Evolutionary conservation across 805 yeast genomes (phyloP), one percentile per base, ranked within the genome.

Genomic region (Wickerhamomyces xylosicus): DNA sequence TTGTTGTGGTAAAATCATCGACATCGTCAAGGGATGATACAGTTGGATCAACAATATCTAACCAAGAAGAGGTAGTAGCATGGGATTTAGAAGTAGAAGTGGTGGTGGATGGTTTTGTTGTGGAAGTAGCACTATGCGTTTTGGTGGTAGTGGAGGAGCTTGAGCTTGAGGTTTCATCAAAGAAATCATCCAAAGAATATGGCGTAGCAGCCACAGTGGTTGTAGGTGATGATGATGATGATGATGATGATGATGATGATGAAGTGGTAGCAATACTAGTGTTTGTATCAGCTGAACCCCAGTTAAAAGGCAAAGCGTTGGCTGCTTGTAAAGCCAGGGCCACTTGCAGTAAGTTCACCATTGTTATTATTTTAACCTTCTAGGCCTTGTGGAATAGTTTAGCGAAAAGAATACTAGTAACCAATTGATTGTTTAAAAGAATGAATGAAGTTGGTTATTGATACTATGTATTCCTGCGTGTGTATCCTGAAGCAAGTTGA

Each of bases 11-110:
- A n/a, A n/a, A n/a, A n/a, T n/a, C n/a, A n/a, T n/a, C n/a, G n/a
- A n/a, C n/a, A n/a, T n/a, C n/a, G n/a, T n/a, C n/a, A n/a, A n/a
- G n/a, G n/a, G n/a, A n/a, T n/a, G n/a, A n/a, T n/a, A n/a, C n/a
- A n/a, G n/a, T n/a, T n/a, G n/a, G n/a, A n/a, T n/a, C n/a, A n/a
- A 17, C 31, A 15, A 34, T 40, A 3, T 25, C 37, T 19, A 34
- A 34, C 9, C 35, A 28, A 9, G 36, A 17, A 16, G 41, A n/a
- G 11, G 36, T 32, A 18, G 44, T 17, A 19, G 36, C 34, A 31
- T 38, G 9, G 11, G 42, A 31, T 14, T 42, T n/a, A 18, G 25
- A 29, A 22, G 36, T 35, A 18, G 35, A 31, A 22, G 42, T 17
- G 9, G 37, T 28, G 10, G 39, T 38, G 11, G 36, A 18, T 16